These are phyloP conservation scores for Plenodomus tracheiphilus DNA, from an alignment of 2,329 filamentous ascomycete genomes.

Conservation along the genomic window DNA sequence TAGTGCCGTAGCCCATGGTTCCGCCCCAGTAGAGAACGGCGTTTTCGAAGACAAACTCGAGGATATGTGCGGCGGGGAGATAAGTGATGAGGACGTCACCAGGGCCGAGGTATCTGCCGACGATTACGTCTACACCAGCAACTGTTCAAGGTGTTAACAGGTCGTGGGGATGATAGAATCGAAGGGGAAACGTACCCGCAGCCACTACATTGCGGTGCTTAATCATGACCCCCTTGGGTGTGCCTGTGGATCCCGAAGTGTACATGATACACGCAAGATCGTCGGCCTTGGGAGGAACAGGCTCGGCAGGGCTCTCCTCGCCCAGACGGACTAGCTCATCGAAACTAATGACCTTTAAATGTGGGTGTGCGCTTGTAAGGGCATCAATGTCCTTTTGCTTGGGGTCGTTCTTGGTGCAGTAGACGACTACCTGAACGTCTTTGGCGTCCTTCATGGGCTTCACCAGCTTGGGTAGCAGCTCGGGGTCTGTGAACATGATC, in stretches of 20 bases:
- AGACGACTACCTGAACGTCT: constrained; percentile 61
- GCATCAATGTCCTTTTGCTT: constrained; percentile 58
- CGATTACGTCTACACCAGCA: constrained; percentile 76
- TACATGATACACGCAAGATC: constrained; percentile 82
- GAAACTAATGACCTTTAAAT: constrained; percentile 59
- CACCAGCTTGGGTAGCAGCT: constrained; percentile 62
- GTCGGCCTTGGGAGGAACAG: constrained; percentile 70
- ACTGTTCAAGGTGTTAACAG: constrained; percentile 47
- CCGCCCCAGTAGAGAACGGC: constrained; percentile 85
- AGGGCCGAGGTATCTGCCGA: constrained; percentile 76
- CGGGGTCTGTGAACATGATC: constrained; percentile 85
- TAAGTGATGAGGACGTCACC: constrained; percentile 85
- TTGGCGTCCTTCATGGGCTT: constrained; percentile 60
- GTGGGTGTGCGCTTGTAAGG: constrained; percentile 56
- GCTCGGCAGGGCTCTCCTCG: constrained; percentile 69
- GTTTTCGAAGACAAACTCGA: constrained; percentile 96
- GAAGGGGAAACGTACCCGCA: constrained; percentile 61
- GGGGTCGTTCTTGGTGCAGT: constrained; percentile 58
- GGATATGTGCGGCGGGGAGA: constrained; percentile 90
- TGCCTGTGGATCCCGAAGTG: constrained; percentile 87
- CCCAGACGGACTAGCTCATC: constrained; percentile 58
- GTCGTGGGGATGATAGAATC: neutral
- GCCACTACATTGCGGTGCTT: constrained; percentile 80
- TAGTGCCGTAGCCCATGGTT: constrained; percentile 90
- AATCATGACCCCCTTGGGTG: constrained; percentile 85